Evolutionary conservation across 108 stramenopile genomes (phyloP), one percentile per base, ranked within the genome.

Genomic region (Fragilaria crotonensis): DNA sequence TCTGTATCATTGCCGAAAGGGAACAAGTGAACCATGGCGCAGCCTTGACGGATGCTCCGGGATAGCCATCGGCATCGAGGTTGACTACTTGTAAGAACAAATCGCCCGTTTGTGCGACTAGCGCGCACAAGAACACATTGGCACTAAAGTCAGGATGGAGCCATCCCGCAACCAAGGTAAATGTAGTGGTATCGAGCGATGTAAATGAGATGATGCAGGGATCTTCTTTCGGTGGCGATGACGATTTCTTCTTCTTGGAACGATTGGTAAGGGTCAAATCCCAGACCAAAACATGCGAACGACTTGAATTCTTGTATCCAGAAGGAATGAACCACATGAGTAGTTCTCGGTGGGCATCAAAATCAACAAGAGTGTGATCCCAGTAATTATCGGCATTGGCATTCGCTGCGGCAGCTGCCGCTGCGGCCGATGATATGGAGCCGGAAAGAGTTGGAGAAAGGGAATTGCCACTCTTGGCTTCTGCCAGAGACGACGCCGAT

Each of bases 311-410:
- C 9, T 32, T 50, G 29, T 31, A 31, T 23, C 59, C 63, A 0
- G 71, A 57, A 17, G 80, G 84, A 22, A 75, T 45, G 9, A 50
- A 41, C 89, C 89, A 90, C 3, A 78, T 56, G 1, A 90, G 41
- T 29, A 79, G 57, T 44, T 87, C 77, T 4, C 89, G 75, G 47
- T 79, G 73, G 11, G 73, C 63, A 72, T 84, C 83, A 54, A 80
- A 84, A 5, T 63, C 33, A 19, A 81, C 46, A 41, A 49, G 46
- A 19, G 56, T 62, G 68, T 67, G 84, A 68, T 73, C 80, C 81
- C 70, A 62, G 23, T 45, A 45, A 0, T 64, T 45, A 25, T 32
- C 33, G 54, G 18, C 33, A 32, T 1, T 23, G 1, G n/a, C 54
- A 19, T 29, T 20, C 29, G 28, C 44, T 50, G 17, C n/a, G 48